Base-by-base conservation (phyloP, 2,329 filamentous ascomycete genomes). In the Neocatenulostroma microsporum region DNA sequence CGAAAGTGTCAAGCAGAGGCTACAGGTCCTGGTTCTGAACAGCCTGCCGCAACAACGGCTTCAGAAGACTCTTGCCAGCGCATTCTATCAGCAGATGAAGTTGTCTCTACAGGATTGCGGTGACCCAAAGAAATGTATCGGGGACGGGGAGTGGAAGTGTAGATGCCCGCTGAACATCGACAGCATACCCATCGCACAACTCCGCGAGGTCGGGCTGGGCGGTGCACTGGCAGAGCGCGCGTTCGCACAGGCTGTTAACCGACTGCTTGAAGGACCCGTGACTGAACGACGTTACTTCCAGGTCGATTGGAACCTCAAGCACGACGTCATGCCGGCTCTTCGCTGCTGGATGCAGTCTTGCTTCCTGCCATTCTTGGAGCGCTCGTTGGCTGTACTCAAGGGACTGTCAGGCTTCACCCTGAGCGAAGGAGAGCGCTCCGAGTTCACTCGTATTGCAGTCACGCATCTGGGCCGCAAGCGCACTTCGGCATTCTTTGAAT, bases 401-500 rank as follows among this genome's bases (percentile, higher is more conserved):
- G 50, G 45, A 17, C 59, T 55, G 2, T 5, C 18, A 5, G 34
- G 33, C 15, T 30, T 42, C 19, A 24, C 30, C 17, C 37, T 51
- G 6, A 33, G 45, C 20, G 34, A 41, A 20, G 14, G 10, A 32
- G 21, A 33, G 21, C 2, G 36, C 14, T 24, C 24, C 13, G n/a
- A 28, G 7, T 13, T 37, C 74, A 80, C 81, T 53, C 76, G 82
- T 26, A 78, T 82, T 49, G 80, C 80, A 12, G 60, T 84, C 29
- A 74, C 74, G 3, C 73, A 80, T 29, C 69, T 89, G 12, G 83
- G 82, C 2, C 71, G 74, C 13, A 66, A 83, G 31, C 73, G 84
- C 28, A 83, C 82, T 30, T 68, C 73, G 6, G 78, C 86, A 52
- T 66, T 91, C 8, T 89, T 87, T 51, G 82, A 88, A 52, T 87